phyloP scores from a whole-genome alignment of 1,139 yeast species.

The Candida anutae region DNA sequence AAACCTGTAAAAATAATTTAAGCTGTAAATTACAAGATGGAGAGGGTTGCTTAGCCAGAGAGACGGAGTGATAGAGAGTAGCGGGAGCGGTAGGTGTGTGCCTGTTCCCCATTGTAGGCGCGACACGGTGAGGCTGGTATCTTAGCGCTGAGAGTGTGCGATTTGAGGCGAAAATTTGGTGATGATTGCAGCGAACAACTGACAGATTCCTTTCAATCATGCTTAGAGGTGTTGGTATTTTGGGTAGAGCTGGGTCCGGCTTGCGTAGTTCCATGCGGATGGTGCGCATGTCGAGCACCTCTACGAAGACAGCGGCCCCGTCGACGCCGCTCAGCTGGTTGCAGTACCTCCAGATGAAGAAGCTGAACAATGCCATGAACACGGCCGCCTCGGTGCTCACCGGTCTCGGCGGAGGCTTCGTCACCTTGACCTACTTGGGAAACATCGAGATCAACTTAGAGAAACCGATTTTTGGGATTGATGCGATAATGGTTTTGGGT shows the following conservation, averaged over 20 bases:
- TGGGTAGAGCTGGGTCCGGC: slow-evolving; percentile 4
- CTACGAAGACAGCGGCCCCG: slow-evolving; percentile 6
- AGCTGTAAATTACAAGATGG: too few relatives aligned
- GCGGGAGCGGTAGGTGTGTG: too few relatives aligned
- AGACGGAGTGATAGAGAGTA: too few relatives aligned
- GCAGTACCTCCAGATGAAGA: slow-evolving; percentile 68
- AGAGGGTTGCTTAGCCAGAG: too few relatives aligned
- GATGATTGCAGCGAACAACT: too few relatives aligned
- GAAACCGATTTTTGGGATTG: slow-evolving; percentile 78
- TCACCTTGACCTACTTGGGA: slow-evolving; percentile 71
- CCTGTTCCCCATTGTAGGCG: too few relatives aligned
- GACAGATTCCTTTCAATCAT: too few relatives aligned
- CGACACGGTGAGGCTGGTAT: too few relatives aligned
- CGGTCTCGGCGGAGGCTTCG: slow-evolving; percentile 58
- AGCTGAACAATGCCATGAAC: slow-evolving; percentile 66
- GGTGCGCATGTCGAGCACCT: slow-evolving; percentile 1
- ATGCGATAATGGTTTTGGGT: slow-evolving; percentile 71
- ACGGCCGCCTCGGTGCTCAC: slow-evolving; percentile 59
- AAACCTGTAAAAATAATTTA: too few relatives aligned
- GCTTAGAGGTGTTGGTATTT: slow-evolving; percentile 11
- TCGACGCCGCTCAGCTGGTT: slow-evolving; percentile 50
- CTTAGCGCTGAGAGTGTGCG: too few relatives aligned
- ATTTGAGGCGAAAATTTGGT: too few relatives aligned
- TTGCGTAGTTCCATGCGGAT: slow-evolving; percentile 1
- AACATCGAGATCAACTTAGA: slow-evolving; percentile 85